Evolutionary conservation across 305 asterid species (phyloP).

Genomic region (Caryopteris hybrid): DNA sequence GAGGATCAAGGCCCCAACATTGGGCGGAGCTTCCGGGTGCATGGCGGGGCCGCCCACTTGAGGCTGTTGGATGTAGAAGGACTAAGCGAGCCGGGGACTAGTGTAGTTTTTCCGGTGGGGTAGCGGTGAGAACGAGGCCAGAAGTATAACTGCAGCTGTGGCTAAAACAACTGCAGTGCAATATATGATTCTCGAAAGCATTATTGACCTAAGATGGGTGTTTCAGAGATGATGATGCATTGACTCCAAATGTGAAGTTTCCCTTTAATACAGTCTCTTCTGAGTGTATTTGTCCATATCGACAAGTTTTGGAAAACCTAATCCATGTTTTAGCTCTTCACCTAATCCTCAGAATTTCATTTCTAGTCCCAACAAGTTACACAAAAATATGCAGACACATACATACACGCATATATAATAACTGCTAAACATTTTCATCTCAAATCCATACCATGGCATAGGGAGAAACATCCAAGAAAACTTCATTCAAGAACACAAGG

Average conservation of each 20-base stretch:
- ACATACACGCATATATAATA: too few relatives aligned
- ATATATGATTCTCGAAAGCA: slow-evolving; percentile 58
- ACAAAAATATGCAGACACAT: too few relatives aligned
- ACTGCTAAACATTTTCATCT: too few relatives aligned
- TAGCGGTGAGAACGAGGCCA: slow-evolving; percentile 61
- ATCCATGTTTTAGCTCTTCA: slow-evolving; percentile 36
- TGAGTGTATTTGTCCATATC: slow-evolving; percentile 37
- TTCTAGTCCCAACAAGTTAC: too few relatives aligned
- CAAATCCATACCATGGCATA: too few relatives aligned
- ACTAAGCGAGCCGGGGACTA: slow-evolving; percentile 31
- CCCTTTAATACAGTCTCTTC: slow-evolving; percentile 26
- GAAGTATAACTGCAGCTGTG: slow-evolving; percentile 50
- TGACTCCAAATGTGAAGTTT: slow-evolving; percentile 8
- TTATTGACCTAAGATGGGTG: too few relatives aligned
- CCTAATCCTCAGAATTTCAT: too few relatives aligned
- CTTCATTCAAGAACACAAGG: too few relatives aligned
- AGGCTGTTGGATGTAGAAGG: slow-evolving; percentile 71
- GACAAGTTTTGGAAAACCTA: slow-evolving; percentile 40
- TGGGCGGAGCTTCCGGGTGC: slow-evolving; percentile 21
- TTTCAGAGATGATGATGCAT: slow-evolving; percentile 17
- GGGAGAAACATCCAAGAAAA: too few relatives aligned
- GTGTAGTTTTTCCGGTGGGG: slow-evolving; percentile 30
- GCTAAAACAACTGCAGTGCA: slow-evolving; percentile 64
- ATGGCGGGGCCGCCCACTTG: slow-evolving; percentile 16
- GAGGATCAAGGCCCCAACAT: slow-evolving; percentile 54